Base-by-base conservation (phyloP, 176 grass and related monocot species). In the Pontederia crassipes region DNA sequence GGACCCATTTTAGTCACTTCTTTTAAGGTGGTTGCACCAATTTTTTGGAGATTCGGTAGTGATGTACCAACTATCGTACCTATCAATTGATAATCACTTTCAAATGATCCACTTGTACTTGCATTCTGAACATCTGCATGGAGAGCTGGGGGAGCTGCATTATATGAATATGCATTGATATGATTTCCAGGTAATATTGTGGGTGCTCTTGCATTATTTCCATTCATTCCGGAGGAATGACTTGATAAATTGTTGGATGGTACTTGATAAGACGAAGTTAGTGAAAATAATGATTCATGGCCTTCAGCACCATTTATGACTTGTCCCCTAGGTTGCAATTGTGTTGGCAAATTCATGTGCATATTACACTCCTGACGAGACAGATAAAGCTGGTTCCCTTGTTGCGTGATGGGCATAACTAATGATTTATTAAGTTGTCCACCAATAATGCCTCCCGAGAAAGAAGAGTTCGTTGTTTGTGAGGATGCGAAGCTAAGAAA, bases 81-180 rank as follows among this genome's bases (percentile, higher is more conserved):
- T 35, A 29, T 12, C 14, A 8, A 12, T 14, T 11, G 58, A 60
- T 47, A 64, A 45, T 14, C 24, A 47, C 46, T 26, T 64, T 46
- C 61, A 49, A 45, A 6, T 64, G 46, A 64, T 64, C 46, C 45
- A 18, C 7, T 64, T 18, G 18, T 27, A 3, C 40, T 20, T 45
- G 16, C 24, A 26, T 48, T 49, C 10, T 20, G 61, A 17, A 47
- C 45, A 26, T 49, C 61, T 2, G 45, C 14, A 64, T 64, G 26
- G 2, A 49, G 46, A 49, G 61, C 16, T 24, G 24, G 61, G 12
- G 61, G 9, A 47, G 12, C 8, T 49, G 40, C 17, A 64, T 8
- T 24, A 64, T 24, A 64, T 64, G 61, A 46, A 47, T 40, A 40
- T 40, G 61, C 61, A 64, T 64, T 49, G n/a, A 64, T 13, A 18